phyloP scores from a whole-genome alignment of 225 moss, liverwort and hornwort genomes.

The Marchantia polymorpha region DNA sequence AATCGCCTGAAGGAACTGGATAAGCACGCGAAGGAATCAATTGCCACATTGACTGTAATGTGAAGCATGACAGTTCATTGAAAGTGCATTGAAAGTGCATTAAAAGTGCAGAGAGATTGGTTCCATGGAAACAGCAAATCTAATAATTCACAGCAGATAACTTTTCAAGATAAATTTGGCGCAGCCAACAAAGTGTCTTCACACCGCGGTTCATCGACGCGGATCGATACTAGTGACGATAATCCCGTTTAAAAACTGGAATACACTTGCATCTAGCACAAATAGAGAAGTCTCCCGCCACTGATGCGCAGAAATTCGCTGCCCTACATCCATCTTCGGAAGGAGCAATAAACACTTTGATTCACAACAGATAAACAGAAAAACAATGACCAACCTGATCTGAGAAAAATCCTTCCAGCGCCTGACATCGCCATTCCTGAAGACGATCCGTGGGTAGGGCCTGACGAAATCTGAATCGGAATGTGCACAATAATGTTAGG shows the following conservation, averaged over 20 bases:
- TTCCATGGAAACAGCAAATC: not conserved
- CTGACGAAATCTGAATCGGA: not conserved
- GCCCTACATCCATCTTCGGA: not conserved
- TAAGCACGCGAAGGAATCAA: too few relatives aligned
- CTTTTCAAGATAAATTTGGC: not conserved
- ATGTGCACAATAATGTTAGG: not conserved
- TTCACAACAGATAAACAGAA: not conserved
- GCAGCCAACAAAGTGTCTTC: not conserved
- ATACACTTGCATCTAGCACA: not conserved
- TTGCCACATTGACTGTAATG: too few relatives aligned
- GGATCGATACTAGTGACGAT: not conserved
- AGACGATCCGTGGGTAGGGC: not conserved
- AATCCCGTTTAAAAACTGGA: not conserved
- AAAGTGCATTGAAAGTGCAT: too few relatives aligned
- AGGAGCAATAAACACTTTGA: not conserved
- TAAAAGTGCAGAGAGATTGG: too few relatives aligned
- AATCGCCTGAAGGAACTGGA: too few relatives aligned
- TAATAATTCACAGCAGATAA: not conserved
- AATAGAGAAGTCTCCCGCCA: not conserved
- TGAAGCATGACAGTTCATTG: too few relatives aligned
- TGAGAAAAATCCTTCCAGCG: conserved; percentile 50
- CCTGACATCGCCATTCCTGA: conserved; percentile 39
- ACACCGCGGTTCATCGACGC: not conserved
- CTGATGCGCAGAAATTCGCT: not conserved
- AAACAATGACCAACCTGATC: conserved; percentile 30